phyloP scores from a whole-genome alignment of 2,329 filamentous ascomycete species.

The Cladosporium velox region DNA sequence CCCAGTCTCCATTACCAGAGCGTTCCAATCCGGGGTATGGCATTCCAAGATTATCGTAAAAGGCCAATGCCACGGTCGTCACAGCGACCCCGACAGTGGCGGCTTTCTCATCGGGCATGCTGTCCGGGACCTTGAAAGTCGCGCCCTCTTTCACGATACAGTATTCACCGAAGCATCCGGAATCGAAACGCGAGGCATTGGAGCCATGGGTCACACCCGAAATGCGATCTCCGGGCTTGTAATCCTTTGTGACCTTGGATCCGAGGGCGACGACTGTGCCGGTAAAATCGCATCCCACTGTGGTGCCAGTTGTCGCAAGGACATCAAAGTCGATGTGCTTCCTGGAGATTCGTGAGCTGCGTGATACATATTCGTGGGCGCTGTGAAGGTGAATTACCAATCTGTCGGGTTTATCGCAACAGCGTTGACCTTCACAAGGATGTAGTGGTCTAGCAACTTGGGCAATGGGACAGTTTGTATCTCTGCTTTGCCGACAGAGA shows the following conservation, averaged over 20 bases:
- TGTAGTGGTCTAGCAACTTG: slow-evolving; percentile 49
- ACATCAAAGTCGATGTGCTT: slow-evolving; percentile 13
- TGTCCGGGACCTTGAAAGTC: slow-evolving; percentile 47
- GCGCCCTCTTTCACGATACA: slow-evolving; percentile 52
- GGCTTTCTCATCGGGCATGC: slow-evolving; percentile 52
- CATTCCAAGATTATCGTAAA: slow-evolving; percentile 34
- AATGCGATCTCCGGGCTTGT: slow-evolving; percentile 55
- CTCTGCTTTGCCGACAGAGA: slow-evolving; percentile 41
- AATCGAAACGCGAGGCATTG: slow-evolving; percentile 44
- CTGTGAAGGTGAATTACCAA: slow-evolving; percentile 5
- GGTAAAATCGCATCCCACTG: slow-evolving; percentile 55
- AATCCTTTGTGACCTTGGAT: slow-evolving; percentile 48
- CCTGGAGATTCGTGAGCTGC: slow-evolving; percentile 1
- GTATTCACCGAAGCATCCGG: slow-evolving; percentile 57
- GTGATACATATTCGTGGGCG: background rate
- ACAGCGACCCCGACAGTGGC: slow-evolving; percentile 53
- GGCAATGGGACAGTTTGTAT: slow-evolving; percentile 45
- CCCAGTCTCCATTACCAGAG: slow-evolving; percentile 33
- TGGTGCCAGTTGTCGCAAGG: slow-evolving; percentile 17
- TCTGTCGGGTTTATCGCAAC: slow-evolving; percentile 24
- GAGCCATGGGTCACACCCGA: slow-evolving; percentile 55
- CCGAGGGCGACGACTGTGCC: slow-evolving; percentile 59
- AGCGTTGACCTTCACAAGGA: slow-evolving; percentile 55
- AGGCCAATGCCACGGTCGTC: slow-evolving; percentile 43
- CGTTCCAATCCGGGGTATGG: slow-evolving; percentile 45